Evolutionary conservation across 1,139 yeast genomes (phyloP).

Genomic region (Keqinozyma sinolaborantium): DNA sequence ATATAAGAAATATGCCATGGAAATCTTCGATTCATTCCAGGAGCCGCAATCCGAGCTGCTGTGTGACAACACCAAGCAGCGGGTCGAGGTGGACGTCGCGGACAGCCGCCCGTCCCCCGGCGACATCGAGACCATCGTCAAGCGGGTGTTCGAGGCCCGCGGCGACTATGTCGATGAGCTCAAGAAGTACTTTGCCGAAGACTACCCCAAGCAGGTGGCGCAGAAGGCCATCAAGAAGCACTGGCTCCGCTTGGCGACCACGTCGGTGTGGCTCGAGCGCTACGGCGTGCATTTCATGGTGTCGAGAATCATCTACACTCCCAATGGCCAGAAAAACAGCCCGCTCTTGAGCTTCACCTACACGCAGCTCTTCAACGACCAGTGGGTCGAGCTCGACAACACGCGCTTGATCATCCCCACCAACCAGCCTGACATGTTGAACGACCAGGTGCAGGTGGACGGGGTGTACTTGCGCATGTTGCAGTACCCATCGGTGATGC

Average conservation of each 20-base stretch:
- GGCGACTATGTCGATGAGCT: slow-evolving; percentile 15
- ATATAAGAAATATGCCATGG: slow-evolving; percentile 8
- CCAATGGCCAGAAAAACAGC: slow-evolving; percentile 15
- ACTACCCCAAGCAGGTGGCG: slow-evolving; percentile 15
- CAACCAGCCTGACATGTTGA: slow-evolving; percentile 14
- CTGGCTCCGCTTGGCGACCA: slow-evolving; percentile 31
- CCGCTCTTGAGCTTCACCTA: slow-evolving; percentile 23
- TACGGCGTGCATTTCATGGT: slow-evolving; percentile 31
- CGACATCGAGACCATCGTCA: slow-evolving; percentile 11
- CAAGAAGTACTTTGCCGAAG: slow-evolving; percentile 14
- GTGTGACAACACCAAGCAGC: slow-evolving; percentile 6
- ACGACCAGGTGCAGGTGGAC: slow-evolving; percentile 9
- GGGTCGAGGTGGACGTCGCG: slow-evolving; percentile 10
- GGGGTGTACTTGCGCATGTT: slow-evolving; percentile 15
- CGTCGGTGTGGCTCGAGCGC: slow-evolving; percentile 30
- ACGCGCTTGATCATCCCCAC: slow-evolving; percentile 21
- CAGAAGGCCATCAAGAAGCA: slow-evolving; percentile 14
- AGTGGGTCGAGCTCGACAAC: slow-evolving; percentile 24
- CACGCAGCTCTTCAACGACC: slow-evolving; percentile 23
- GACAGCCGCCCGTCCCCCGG: slow-evolving; percentile 7
- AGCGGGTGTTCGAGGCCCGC: slow-evolving; percentile 7
- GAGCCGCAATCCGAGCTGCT: slow-evolving; percentile 7
- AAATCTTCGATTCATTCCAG: slow-evolving; percentile 6
- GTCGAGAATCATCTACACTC: slow-evolving; percentile 25
- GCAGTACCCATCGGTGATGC: slow-evolving; percentile 28